Conservation (phyloP, 2,329 filamentous ascomycete species). For the Daldinia sp. region DNA sequence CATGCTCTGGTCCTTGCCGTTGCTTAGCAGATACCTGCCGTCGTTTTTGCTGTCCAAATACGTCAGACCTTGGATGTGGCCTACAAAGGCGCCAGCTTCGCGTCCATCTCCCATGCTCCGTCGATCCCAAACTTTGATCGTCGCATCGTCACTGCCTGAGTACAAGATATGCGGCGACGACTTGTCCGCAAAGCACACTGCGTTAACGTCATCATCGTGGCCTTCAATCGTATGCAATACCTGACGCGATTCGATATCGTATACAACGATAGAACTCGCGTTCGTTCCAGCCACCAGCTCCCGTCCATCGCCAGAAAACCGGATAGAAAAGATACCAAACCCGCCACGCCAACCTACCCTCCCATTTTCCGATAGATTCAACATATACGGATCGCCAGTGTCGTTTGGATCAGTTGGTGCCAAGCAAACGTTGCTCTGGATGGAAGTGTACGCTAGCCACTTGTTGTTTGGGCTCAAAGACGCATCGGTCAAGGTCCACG, state of each 20-base stretch:
- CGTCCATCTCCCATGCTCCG: constrained; percentile 89
- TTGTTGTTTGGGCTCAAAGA: constrained; percentile 91
- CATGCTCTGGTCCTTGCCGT: constrained; percentile 96
- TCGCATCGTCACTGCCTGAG: constrained; percentile 94
- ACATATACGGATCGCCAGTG: constrained; percentile 78
- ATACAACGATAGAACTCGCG: constrained; percentile 83
- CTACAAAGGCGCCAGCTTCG: constrained; percentile 74
- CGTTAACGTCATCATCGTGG: constrained; percentile 92
- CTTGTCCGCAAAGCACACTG: constrained; percentile 93
- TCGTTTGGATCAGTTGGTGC: constrained; percentile 89
- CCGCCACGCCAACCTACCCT: constrained; percentile 51
- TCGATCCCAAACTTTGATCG: constrained; percentile 95
- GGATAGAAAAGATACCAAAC: constrained; percentile 86
- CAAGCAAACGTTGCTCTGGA: constrained; percentile 84
- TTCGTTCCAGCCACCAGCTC: constrained; percentile 92
- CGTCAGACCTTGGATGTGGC: constrained; percentile 74
- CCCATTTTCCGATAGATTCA: constrained; percentile 74
- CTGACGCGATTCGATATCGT: constrained; percentile 86
- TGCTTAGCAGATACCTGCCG: constrained; percentile 87
- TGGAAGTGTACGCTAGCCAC: constrained; percentile 91
- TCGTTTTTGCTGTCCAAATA: constrained; percentile 79
- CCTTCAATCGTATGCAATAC: constrained; percentile 81
- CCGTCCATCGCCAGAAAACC: constrained; percentile 91
- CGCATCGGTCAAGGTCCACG: constrained; percentile 97
- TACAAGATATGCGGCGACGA: constrained; percentile 93